Base-by-base conservation (phyloP, 2,329 filamentous ascomycete species). In the Monilinia aucupariae region DNA sequence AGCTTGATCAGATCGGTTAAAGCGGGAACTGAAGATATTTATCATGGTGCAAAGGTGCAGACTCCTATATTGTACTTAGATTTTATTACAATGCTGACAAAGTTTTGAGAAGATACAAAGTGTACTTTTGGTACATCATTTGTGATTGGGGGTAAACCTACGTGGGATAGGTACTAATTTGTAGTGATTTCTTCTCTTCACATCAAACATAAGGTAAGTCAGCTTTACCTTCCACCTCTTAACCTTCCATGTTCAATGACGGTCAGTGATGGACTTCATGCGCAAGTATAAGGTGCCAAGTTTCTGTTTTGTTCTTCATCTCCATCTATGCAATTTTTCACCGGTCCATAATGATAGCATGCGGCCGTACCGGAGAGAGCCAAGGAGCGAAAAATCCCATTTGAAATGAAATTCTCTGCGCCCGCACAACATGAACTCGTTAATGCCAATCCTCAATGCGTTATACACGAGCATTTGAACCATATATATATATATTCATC, bases 1-100 rank as follows among this genome's bases (percentile, higher is more conserved):
- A 68, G 82, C 80, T 50, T 85, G 73, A 73, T 41, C 30, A 12
- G 39, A 55, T 63, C 20, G 39, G 30, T 30, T 59, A 10, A 34
- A 15, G 39, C 32, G 25, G 53, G 58, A 34, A 43, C 30, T n/a
- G 43, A 15, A 61, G 49, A 52, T 52, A 59, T 60, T 52, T 25
- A 32, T 49, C 27, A 51, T 55, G 49, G 59, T 52, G 65, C 64
- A 63, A 74, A 74, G 72, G 72, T 74, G 72, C 72, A 71, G 67
- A 65, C 71, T 73, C 71, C 72, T 71, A 66, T 70, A 66, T 59
- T 71, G 68, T 71, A 72, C 62, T 65, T 71, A 71, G 67, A 49
- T 41, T 62, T 67, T 67, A 73, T 65, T 66, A 32, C 63, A 71
- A 69, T 72, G 71, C 72, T 74, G 70, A 74, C 72, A 73, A 71